Evolutionary conservation across 2,329 filamentous ascomycete species (phyloP).

Genomic region (Coniochaeta ligniaria): DNA sequence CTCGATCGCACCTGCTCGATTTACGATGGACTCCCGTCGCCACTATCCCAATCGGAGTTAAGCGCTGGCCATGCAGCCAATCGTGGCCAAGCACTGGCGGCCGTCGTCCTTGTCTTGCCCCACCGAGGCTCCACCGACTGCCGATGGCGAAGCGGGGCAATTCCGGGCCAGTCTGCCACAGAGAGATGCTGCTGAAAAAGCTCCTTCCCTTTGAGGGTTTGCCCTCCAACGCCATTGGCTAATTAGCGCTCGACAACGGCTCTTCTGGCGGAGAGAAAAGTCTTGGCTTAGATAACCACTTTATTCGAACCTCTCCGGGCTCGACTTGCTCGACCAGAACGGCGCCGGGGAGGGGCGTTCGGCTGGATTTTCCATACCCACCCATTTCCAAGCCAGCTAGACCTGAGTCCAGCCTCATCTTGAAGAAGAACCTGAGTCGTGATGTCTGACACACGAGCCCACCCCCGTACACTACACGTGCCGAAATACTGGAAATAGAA

Average conservation of each 20-base stretch:
- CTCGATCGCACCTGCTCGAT: neutral
- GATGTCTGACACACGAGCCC: neutral
- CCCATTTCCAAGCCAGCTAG: too few relatives aligned
- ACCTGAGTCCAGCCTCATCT: too few relatives aligned
- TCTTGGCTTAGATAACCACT: conserved; percentile 1
- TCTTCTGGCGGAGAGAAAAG: neutral
- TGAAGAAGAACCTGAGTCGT: neutral
- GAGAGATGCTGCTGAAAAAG: neutral
- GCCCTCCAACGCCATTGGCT: neutral
- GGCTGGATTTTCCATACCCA: neutral
- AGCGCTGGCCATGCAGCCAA: neutral
- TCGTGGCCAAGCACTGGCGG: neutral
- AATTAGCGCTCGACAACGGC: neutral
- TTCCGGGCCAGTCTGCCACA: neutral
- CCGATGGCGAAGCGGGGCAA: neutral
- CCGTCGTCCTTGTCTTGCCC: too few relatives aligned
- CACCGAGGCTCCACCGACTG: neutral
- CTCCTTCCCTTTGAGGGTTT: neutral
- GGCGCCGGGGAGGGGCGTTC: neutral
- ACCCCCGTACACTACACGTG: neutral
- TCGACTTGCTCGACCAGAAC: too few relatives aligned
- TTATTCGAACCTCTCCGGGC: neutral
- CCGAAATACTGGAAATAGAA: neutral
- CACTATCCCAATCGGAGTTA: neutral
- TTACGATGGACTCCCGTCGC: neutral